These are phyloP conservation scores for Phaseolus lunatus DNA, from an alignment of 306 rosid species.

Conservation along the genomic window DNA sequence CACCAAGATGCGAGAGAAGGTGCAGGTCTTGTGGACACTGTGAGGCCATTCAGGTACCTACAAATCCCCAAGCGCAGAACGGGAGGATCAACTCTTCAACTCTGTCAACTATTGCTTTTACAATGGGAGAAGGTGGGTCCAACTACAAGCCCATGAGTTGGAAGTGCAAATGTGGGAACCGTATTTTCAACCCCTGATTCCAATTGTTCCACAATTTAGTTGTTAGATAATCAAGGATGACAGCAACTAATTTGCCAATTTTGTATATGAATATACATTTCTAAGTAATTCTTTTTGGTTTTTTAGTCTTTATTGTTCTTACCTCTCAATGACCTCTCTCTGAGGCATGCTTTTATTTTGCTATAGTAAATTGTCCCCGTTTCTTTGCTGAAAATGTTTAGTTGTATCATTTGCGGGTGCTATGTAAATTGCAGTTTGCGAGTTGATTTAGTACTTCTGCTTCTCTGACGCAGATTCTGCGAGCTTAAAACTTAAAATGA, in stretches of 20 bases:
- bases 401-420: constrained; percentile 23
- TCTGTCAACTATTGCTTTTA: constrained; percentile 49
- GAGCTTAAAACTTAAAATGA: not conserved
- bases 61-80: constrained; percentile 61
- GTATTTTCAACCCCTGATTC: constrained; percentile 77
- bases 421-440: constrained; percentile 15
- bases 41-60: constrained; percentile 61
- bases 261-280: constrained; percentile 45
- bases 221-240: constrained; percentile 20
- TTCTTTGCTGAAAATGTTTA: constrained; percentile 13
- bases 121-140: constrained; percentile 62
- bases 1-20: constrained; percentile 88
- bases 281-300: not conserved
- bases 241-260: constrained; percentile 39
- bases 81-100: constrained; percentile 55
- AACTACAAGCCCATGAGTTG: constrained; percentile 98
- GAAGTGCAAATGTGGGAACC: constrained; percentile 95
- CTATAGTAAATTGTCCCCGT: constrained; percentile 12
- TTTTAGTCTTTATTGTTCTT: not conserved
- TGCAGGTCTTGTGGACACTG: constrained; percentile 80
- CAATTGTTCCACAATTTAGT: constrained; percentile 4
- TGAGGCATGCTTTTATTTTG: not conserved
- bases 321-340: not conserved
- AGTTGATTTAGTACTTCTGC: constrained; percentile 2
- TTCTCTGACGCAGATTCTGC: constrained; percentile 26